Conservation (phyloP, 805 yeast genomes). For the Cephaloascus albidus region DNA sequence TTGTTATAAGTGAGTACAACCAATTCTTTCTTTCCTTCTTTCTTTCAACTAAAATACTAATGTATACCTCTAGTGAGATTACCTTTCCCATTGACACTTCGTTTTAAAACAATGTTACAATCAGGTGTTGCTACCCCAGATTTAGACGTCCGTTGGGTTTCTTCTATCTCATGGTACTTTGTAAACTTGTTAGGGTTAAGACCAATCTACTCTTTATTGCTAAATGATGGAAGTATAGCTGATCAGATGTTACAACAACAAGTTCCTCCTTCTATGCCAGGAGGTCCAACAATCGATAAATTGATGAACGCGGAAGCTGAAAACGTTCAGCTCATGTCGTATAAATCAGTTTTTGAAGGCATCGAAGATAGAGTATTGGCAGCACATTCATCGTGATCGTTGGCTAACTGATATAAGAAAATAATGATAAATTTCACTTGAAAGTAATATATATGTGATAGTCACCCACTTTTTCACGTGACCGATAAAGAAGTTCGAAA, state of each 20-base stretch:
- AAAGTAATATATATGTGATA: no score
- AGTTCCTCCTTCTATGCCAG: conserved; percentile 35
- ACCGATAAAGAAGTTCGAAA: no score
- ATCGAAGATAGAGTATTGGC: conserved; percentile 49
- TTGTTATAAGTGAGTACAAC: conserved; percentile 55
- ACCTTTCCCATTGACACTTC: conserved; percentile 85
- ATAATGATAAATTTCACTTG: no score
- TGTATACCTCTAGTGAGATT: conserved; percentile 39
- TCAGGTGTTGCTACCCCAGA: conserved; percentile 78
- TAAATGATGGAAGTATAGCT: conserved; percentile 42
- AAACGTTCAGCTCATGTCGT: conserved; percentile 54
- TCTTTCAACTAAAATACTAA: background rate
- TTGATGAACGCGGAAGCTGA: conserved; percentile 66
- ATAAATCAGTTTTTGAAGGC: conserved; percentile 40
- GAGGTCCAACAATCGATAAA: conserved; percentile 54
- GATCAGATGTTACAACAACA: conserved; percentile 34
- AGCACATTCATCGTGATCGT: no score
- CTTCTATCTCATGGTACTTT: conserved; percentile 93
- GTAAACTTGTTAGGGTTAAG: conserved; percentile 77
- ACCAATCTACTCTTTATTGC: conserved; percentile 65
- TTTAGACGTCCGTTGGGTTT: conserved; percentile 85
- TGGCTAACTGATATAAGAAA: no score
- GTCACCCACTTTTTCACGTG: no score
- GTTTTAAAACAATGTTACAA: conserved; percentile 90
- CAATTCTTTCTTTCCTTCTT: background rate